Evolutionary conservation across 208 protist species (phyloP), one percentile per base, ranked within the genome.

Genomic region (Leptomonas pyrrhocoris): DNA sequence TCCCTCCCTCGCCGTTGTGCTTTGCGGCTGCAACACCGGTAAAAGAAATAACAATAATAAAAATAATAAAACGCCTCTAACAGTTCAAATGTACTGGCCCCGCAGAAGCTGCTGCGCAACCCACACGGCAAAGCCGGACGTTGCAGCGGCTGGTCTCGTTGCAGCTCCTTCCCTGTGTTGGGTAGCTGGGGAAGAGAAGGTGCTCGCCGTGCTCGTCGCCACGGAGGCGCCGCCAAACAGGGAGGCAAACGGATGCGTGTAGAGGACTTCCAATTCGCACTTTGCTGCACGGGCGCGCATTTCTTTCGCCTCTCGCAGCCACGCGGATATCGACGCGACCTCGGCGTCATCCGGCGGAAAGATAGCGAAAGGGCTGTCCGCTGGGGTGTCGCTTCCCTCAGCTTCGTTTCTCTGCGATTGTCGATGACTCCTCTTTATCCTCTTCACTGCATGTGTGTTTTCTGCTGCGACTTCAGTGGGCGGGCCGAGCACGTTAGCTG

Each of bases 261-360:
- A 83, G 21, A 83, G 72, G 16, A 49, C 62, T 48, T 83, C 78
- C 9, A 80, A 13, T 50, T 83, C 78, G 69, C 53, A 67, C 74
- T 83, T 83, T 8, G 51, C 58, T 8, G 3, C 42, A n/a, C 40
- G 31, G 30, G 25, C 30, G 4, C 40, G 45, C 78, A 83, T 83
- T 27, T 46, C 55, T 7, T 30, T 25, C 38, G 68, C 71, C 42
- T 77, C 71, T 6, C 18, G 42, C 36, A 77, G 71, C 71, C 71
- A 77, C 0, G 62, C 51, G 23, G 15, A 16, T 40, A 54, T 38
- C 16, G 69, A 74, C 8, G 36, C 49, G 21, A 15, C 11, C 27
- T 48, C 48, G 1, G 55, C 43, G 13, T 43, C 36, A 34, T 21
- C n/a, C n/a, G n/a, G 23, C 6, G 7, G 7, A 21, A 49, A 15